Evolutionary conservation across 2,329 filamentous ascomycete species (phyloP).

Genomic region (Venturia carpophila): DNA sequence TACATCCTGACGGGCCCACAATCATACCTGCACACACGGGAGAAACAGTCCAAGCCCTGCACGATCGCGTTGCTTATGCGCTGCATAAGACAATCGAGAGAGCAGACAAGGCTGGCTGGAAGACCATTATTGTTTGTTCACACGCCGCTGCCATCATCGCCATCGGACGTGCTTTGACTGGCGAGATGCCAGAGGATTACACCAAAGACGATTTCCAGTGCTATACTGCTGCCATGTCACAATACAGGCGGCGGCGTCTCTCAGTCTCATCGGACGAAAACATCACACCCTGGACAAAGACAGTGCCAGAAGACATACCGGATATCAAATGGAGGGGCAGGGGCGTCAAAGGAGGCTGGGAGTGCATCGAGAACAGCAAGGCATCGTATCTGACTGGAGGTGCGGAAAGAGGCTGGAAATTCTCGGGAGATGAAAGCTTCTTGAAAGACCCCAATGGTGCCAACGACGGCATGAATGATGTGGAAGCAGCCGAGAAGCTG

Average conservation of each 20-base stretch:
- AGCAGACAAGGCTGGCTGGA: slow-evolving; percentile 56
- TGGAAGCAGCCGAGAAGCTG: neutral
- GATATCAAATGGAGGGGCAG: slow-evolving; percentile 49
- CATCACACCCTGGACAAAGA: slow-evolving; percentile 25
- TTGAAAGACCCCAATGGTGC: slow-evolving; percentile 13
- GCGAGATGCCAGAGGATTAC: slow-evolving; percentile 61
- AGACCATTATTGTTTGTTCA: slow-evolving; percentile 70
- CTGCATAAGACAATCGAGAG: slow-evolving; percentile 62
- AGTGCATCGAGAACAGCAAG: slow-evolving; percentile 71
- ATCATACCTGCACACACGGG: slow-evolving; percentile 49
- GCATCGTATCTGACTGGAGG: slow-evolving; percentile 74
- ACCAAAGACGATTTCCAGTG: slow-evolving; percentile 74
- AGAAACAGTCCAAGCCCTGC: slow-evolving; percentile 71
- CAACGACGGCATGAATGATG: slow-evolving; percentile 17
- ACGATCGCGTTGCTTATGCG: slow-evolving; percentile 67
- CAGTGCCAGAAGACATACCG: slow-evolving; percentile 32
- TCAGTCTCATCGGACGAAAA: slow-evolving; percentile 19
- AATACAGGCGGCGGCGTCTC: slow-evolving; percentile 47
- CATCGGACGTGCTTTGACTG: slow-evolving; percentile 74
- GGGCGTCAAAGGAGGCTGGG: slow-evolving; percentile 71
- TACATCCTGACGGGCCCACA: slow-evolving; percentile 37
- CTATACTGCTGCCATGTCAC: slow-evolving; percentile 73
- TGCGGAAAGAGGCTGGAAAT: slow-evolving; percentile 79
- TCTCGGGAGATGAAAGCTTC: slow-evolving; percentile 18
- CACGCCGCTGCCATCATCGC: slow-evolving; percentile 89